Conservation (phyloP, 2,329 filamentous ascomycete genomes). For the Sphaerulina populicola region DNA sequence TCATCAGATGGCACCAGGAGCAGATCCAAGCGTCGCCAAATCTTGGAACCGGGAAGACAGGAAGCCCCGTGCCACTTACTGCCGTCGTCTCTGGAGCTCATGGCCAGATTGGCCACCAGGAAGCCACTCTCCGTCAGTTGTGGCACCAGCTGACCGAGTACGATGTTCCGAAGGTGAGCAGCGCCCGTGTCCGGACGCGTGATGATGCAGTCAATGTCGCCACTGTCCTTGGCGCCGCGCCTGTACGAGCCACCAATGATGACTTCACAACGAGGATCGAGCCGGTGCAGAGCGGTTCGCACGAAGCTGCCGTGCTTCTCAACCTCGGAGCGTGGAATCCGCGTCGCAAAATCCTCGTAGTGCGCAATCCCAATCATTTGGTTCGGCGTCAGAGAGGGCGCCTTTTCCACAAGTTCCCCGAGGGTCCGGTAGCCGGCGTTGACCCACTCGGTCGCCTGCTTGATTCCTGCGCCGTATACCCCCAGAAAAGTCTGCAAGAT, state of each 20-base stretch:
- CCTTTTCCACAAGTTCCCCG: constrained; percentile 57
- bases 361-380: constrained; percentile 71
- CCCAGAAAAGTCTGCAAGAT: constrained; percentile 62
- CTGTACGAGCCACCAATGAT: constrained; percentile 80
- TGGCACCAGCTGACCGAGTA: constrained; percentile 56
- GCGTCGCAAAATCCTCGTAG: constrained; percentile 67
- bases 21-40: constrained; percentile 78
- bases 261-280: constrained; percentile 59
- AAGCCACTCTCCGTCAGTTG: constrained; percentile 55
- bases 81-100: constrained; percentile 46
- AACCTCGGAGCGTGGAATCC: constrained; percentile 72
- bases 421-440: constrained; percentile 65
- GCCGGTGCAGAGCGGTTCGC: constrained; percentile 45
- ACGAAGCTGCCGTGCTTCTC: constrained; percentile 60
- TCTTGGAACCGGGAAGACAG: constrained; percentile 51
- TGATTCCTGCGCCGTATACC: constrained; percentile 68
- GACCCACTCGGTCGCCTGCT: constrained; percentile 67
- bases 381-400: constrained; percentile 52
- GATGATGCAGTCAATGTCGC: constrained; percentile 80
- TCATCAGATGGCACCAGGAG: constrained; percentile 72
- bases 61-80: constrained; percentile 88
- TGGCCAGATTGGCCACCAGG: constrained; percentile 60
- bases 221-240: constrained; percentile 62
- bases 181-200: constrained; percentile 56
- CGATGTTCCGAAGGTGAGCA: constrained; percentile 52